Evolutionary conservation across 2,329 filamentous ascomycete species (phyloP), one percentile per base, ranked within the genome.

Genomic region (Sporothrix luriei): DNA sequence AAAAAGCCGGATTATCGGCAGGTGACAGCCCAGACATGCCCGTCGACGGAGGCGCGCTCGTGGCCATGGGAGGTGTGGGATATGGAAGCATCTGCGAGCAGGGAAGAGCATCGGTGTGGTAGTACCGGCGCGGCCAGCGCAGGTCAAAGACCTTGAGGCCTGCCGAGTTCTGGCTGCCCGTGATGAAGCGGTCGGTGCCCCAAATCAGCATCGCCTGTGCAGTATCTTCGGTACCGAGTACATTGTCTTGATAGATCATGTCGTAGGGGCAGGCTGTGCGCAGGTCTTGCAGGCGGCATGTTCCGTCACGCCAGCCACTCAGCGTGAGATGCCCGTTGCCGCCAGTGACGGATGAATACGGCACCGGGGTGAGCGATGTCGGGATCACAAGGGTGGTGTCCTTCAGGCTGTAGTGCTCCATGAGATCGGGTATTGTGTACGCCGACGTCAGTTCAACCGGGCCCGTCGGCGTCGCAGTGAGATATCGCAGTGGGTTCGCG

Each of bases 61-160:
- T 68, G 74, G 59, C 16, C 73, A 74, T 0, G 75, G 67, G 67
- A 21, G 80, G 79, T 14, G n/a, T 54, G 43, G 78, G 81, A 70
- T 74, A 78, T 0, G 84, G 83, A 6, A 69, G 70, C 4, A 75
- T 71, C 7, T 68, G 70, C 6, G 80, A 78, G 74, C 85, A 87
- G 0, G 83, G 79, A 13, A 86, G 77, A 4, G 79, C 82, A 3
- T 80, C 77, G 2, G 83, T 83, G 76, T 87, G 81, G 68, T 82
- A 76, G 72, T 87, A 87, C 2, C 77, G 72, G 72, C 77, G 82
- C 0, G 81, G 76, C 77, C 82, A 84, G 13, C 85, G 84, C 68
- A 85, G 84, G 78, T 87, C 85, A 70, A 87, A 87, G 43, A 86
- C 75, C 67, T 84, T 83, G 68, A 87, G 71, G 11, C 79, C 78